These are phyloP conservation scores for Trametes polyzona DNA, from an alignment of 1,284 basidiomycete species.

Conservation along the genomic window DNA sequence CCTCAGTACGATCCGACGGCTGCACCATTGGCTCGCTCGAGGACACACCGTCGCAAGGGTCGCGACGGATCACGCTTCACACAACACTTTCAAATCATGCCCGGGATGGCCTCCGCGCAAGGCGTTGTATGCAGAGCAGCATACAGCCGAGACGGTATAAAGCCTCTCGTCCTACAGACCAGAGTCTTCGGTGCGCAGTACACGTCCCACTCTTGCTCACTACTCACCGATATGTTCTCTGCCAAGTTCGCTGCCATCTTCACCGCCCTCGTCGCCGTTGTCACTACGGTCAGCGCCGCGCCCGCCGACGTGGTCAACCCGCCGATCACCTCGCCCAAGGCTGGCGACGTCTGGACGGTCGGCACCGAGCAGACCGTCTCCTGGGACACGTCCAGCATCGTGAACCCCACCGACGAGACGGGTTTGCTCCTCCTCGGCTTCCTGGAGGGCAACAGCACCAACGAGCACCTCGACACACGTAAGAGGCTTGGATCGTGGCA, in stretches of 20 bases:
- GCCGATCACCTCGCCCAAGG: slow-evolving; percentile 3
- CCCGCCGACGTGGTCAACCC: background rate
- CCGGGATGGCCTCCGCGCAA: background rate
- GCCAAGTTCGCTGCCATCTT: slow-evolving; percentile 2
- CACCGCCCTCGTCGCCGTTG: slow-evolving; percentile 5
- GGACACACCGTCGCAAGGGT: no score
- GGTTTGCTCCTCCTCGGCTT: slow-evolving; percentile 43
- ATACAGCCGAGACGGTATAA: background rate
- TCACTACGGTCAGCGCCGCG: background rate
- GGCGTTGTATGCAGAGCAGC: no score
- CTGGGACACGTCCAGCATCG: slow-evolving; percentile 42
- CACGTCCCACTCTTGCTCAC: background rate
- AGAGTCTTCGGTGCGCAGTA: background rate
- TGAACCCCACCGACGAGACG: slow-evolving; percentile 28
- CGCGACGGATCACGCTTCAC: no score
- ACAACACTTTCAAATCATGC: background rate
- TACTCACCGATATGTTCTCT: background rate
- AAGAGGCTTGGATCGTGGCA: slow-evolving; percentile 23
- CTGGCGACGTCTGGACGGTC: slow-evolving; percentile 13
- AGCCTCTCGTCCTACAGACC: background rate
- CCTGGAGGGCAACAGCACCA: slow-evolving; percentile 24
- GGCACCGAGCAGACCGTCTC: slow-evolving; percentile 40
- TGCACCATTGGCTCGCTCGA: background rate
- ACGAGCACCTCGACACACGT: slow-evolving; percentile 47
- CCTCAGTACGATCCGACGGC: background rate